Percentiles rank a stretch among this genome's conserved stretches.
These are phyloP conservation scores for Solanum rostratum DNA, from an alignment of 257 asterid genomes.

Conservation along the genomic window DNA sequence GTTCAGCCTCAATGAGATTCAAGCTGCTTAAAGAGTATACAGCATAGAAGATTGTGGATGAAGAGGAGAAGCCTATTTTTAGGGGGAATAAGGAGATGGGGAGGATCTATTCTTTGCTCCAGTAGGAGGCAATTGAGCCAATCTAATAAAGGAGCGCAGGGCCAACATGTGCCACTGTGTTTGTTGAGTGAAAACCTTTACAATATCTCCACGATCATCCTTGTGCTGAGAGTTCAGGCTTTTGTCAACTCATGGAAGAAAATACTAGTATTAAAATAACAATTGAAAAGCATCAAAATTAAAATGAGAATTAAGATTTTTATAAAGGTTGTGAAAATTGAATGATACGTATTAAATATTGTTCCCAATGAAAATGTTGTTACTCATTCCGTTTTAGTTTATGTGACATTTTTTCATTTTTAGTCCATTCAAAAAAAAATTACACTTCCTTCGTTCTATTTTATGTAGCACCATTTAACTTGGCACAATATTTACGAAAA, in stretches of 20 bases:
- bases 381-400: background rate
- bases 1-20: background rate
- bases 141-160: constrained; percentile 12
- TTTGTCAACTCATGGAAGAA: background rate
- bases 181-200: background rate
- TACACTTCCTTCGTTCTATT: too few relatives aligned
- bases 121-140: constrained; percentile 18
- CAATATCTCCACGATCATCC: background rate
- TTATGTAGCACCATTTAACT: too few relatives aligned
- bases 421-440: background rate
- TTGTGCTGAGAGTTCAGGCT: background rate
- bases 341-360: background rate
- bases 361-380: background rate
- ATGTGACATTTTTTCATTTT: background rate
- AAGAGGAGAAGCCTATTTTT: constrained; percentile 13
- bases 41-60: background rate
- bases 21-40: background rate
- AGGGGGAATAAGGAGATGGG: background rate
- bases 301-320: background rate
- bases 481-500: too few relatives aligned
- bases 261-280: background rate
- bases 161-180: constrained; percentile 21
- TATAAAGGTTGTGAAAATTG: background rate
- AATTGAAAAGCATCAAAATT: background rate
- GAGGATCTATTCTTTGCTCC: background rate